Percentiles rank a stretch among this genome's conserved stretches.
These are phyloP conservation scores for Alternaria sp. DNA, from an alignment of 2,329 filamentous ascomycete genomes.

Conservation along the genomic window DNA sequence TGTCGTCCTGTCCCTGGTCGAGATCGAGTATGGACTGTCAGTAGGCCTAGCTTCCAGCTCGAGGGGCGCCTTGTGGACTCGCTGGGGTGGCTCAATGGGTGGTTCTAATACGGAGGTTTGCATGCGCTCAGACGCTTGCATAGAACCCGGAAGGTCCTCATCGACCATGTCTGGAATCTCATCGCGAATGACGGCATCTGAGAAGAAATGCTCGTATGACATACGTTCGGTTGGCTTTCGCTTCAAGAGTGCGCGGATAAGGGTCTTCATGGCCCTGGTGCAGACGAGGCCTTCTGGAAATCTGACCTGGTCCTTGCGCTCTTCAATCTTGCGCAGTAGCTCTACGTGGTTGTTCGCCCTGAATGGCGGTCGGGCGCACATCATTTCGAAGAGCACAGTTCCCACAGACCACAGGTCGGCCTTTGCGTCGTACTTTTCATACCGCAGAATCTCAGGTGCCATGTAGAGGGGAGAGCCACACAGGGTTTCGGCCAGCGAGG, in stretches of 20 bases:
- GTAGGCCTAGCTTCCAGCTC: slow-evolving; percentile 36
- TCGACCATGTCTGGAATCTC: slow-evolving; percentile 82
- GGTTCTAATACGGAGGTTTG: slow-evolving; percentile 37
- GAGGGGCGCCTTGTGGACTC: slow-evolving; percentile 35
- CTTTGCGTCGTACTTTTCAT: slow-evolving; percentile 96
- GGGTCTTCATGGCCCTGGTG: slow-evolving; percentile 76
- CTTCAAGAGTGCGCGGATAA: slow-evolving; percentile 83
- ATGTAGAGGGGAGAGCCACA: slow-evolving; percentile 98
- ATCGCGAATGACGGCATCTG: slow-evolving; percentile 71
- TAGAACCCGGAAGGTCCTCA: slow-evolving; percentile 66
- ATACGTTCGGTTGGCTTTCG: slow-evolving; percentile 84
- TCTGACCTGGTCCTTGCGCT: slow-evolving; percentile 81
- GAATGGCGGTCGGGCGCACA: slow-evolving; percentile 88
- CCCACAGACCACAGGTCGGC: slow-evolving; percentile 98
- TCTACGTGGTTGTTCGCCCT: slow-evolving; percentile 94
- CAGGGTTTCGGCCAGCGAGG: slow-evolving; percentile 91
- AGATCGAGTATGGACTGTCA: slow-evolving; percentile 42
- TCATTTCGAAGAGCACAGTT: slow-evolving; percentile 95
- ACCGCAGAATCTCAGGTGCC: slow-evolving; percentile 96
- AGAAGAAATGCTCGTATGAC: slow-evolving; percentile 86
- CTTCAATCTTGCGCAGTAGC: slow-evolving; percentile 88
- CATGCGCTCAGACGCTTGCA: slow-evolving; percentile 35
- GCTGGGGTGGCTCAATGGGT: slow-evolving; percentile 30
- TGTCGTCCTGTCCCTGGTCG: slow-evolving; percentile 38
- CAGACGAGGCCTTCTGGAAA: slow-evolving; percentile 77